A percentile compares a stretch with the other conserved stretches of the same genome.
phyloP scores from a whole-genome alignment of 345 rosid species.

The Aethionema arabicum region DNA sequence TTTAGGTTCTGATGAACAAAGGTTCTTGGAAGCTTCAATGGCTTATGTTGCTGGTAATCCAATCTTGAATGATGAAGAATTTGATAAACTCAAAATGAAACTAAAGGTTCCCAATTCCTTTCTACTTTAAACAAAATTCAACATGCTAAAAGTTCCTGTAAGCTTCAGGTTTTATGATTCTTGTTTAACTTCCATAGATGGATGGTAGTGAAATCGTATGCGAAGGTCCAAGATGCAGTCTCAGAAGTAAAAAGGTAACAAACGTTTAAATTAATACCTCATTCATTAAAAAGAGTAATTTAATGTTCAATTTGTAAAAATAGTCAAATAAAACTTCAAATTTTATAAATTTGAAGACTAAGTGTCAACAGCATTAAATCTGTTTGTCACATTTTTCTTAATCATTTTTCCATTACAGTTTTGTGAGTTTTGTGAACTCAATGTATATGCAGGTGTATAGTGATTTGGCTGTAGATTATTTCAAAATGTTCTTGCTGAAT shows the following conservation, averaged over 20 bases:
- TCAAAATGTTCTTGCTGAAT: conserved; percentile 83
- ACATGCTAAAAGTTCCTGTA: neutral
- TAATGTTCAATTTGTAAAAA: too few species aligned
- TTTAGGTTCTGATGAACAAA: conserved; percentile 84
- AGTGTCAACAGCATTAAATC: too few species aligned
- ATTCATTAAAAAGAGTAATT: too few species aligned
- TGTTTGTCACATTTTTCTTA: too few species aligned
- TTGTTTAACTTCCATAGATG: conserved; percentile 33
- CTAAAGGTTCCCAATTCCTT: conserved; percentile 57
- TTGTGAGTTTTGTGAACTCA: neutral
- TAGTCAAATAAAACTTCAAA: too few species aligned
- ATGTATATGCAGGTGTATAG: conserved; percentile 65
- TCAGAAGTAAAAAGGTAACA: conserved; percentile 72
- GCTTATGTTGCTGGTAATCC: conserved; percentile 86
- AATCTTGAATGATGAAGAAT: conserved; percentile 70
- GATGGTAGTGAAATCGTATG: conserved; percentile 90
- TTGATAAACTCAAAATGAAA: conserved; percentile 57
- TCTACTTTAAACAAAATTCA: conserved; percentile 3
- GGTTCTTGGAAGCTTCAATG: conserved; percentile 92
- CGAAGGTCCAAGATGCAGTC: conserved; percentile 97
- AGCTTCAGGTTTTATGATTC: conserved; percentile 12
- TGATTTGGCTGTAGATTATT: conserved; percentile 84
- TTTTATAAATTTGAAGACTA: too few species aligned
- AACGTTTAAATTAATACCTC: neutral
- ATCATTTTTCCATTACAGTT: too few species aligned